These are phyloP conservation scores for Bisporella sp. DNA, from an alignment of 2,329 filamentous ascomycete genomes.

Conservation along the genomic window DNA sequence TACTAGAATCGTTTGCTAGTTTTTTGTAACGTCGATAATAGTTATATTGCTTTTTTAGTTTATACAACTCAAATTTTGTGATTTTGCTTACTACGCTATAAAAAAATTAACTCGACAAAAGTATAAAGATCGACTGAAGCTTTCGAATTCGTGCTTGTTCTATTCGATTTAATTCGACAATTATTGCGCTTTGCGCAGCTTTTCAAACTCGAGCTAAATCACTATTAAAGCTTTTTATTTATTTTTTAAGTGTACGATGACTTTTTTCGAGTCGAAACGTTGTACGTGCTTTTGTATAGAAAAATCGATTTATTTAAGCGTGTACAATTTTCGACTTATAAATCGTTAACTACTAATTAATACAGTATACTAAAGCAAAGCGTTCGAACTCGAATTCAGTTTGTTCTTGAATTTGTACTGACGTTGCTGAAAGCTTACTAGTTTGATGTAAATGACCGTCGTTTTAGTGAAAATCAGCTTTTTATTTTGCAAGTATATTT, in stretches of 20 bases:
- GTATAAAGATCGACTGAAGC: background rate
- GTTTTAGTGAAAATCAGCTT: background rate
- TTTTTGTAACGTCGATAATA: background rate
- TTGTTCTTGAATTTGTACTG: background rate
- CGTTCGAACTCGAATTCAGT: background rate
- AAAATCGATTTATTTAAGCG: background rate
- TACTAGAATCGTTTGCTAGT: background rate
- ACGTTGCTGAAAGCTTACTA: no score
- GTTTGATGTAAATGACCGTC: background rate
- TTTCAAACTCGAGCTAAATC: background rate
- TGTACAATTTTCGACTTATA: background rate
- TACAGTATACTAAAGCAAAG: background rate
- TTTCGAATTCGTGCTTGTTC: background rate
- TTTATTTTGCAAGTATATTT: background rate
- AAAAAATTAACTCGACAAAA: background rate
- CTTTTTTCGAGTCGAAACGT: background rate
- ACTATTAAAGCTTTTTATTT: background rate
- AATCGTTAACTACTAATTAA: background rate
- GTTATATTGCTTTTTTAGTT: background rate
- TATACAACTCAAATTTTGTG: background rate
- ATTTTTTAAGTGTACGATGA: background rate
- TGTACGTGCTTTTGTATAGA: background rate
- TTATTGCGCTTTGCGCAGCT: background rate
- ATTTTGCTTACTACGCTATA: background rate
- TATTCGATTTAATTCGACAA: background rate